Conservation (phyloP, 768 basidiomycete species). For the Obba rivulosa region DNA sequence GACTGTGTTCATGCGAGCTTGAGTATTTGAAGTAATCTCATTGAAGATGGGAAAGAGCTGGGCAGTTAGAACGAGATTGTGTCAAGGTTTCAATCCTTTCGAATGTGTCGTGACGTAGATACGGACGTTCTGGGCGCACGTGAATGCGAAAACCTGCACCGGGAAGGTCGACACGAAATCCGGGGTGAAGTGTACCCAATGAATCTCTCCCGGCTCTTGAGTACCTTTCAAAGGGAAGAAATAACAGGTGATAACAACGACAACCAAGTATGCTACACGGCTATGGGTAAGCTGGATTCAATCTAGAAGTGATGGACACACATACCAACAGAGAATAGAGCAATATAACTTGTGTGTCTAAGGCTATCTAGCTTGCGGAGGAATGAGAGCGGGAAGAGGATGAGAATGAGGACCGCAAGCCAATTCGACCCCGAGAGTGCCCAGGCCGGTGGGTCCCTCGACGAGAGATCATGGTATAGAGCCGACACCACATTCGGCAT, state of each 20-base stretch:
- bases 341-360: conserved; percentile 87
- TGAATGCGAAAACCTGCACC: conserved; percentile 90
- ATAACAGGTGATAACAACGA: conserved; percentile 78
- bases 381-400: conserved; percentile 79
- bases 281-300: not conserved
- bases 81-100: not conserved
- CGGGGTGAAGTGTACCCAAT: conserved; percentile 68
- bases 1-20: conserved; percentile 80
- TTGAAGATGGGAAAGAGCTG: conserved; percentile 94
- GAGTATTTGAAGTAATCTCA: conserved; percentile 78
- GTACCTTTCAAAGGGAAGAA: conserved; percentile 68
- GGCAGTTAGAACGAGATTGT: conserved; percentile 2
- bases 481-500: conserved; percentile 88
- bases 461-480: conserved; percentile 73
- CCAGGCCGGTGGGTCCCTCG: conserved; percentile 70
- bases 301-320: conserved; percentile 9
- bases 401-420: conserved; percentile 71
- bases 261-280: conserved; percentile 61
- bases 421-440: conserved; percentile 73
- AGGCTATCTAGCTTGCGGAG: conserved; percentile 80
- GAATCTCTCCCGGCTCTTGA: conserved; percentile 59
- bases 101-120: not conserved
- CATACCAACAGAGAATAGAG: conserved; percentile 84
- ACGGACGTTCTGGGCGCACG: conserved; percentile 88
- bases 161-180: conserved; percentile 83